Evolutionary conservation across 2,329 filamentous ascomycete genomes (phyloP).

Genomic region (Coleophoma crateriformis): DNA sequence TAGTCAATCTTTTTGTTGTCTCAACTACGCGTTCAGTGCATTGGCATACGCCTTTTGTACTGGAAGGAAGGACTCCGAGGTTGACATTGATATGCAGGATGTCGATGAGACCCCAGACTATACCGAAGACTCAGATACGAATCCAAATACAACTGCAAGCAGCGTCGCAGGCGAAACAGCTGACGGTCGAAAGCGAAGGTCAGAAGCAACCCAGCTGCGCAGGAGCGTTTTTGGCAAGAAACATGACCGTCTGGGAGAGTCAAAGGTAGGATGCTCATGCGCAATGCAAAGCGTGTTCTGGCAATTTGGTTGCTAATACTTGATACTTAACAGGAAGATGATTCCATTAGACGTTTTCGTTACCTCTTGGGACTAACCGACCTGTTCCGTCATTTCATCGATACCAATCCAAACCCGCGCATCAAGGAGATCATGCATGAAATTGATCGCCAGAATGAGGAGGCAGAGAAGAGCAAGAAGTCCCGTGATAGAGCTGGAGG

Average conservation of each 20-base stretch:
- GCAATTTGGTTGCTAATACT: no score
- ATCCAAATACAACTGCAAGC: slow-evolving; percentile 69
- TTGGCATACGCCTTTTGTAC: not conserved
- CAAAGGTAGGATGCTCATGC: slow-evolving; percentile 57
- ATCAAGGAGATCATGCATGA: slow-evolving; percentile 91
- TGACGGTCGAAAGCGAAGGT: slow-evolving; percentile 80
- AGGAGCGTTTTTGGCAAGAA: slow-evolving; percentile 94
- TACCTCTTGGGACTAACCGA: slow-evolving; percentile 94
- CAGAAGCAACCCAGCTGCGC: slow-evolving; percentile 82
- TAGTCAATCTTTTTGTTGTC: not conserved
- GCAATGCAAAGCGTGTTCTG: no score
- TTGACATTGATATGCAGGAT: slow-evolving; percentile 35
- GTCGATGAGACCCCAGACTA: slow-evolving; percentile 63
- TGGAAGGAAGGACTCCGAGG: not conserved
- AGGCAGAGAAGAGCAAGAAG: slow-evolving; percentile 66
- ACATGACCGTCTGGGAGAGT: slow-evolving; percentile 85
- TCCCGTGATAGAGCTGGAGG: slow-evolving; percentile 76
- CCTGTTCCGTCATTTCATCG: slow-evolving; percentile 97
- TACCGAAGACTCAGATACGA: slow-evolving; percentile 62
- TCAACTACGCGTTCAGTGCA: not conserved
- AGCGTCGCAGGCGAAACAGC: slow-evolving; percentile 73
- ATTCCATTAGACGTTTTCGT: slow-evolving; percentile 87
- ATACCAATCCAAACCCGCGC: slow-evolving; percentile 91
- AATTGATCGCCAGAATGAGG: slow-evolving; percentile 88
- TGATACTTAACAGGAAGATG: slow-evolving; percentile 64